These are phyloP conservation scores for Mortierella sp. DNA, from an alignment of 371 early-diverging fungal species.

Conservation along the genomic window DNA sequence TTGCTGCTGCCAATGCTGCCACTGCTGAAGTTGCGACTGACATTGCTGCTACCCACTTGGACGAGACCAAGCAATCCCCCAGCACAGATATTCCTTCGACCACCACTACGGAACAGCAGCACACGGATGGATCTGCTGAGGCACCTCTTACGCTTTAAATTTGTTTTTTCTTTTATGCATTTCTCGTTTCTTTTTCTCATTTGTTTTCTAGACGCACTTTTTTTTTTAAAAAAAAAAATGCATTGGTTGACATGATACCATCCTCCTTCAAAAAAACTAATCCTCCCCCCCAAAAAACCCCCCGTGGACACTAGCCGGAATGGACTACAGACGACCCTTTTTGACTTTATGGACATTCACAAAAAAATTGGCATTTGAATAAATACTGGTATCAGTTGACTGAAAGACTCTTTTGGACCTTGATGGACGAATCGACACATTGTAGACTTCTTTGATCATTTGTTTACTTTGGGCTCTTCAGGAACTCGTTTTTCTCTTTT, in stretches of 20 bases:
- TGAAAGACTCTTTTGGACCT: constrained; percentile 11
- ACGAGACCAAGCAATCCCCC: neutral
- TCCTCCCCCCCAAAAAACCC: too few species aligned
- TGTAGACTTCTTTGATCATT: neutral
- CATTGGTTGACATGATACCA: constrained; percentile 4
- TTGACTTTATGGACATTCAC: constrained; percentile 22
- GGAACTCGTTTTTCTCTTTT: neutral
- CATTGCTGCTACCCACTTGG: neutral
- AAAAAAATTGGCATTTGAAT: constrained; percentile 16
- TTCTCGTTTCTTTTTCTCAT: neutral
- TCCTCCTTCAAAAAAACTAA: neutral
- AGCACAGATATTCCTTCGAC: constrained; percentile 6
- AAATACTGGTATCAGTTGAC: constrained; percentile 17
- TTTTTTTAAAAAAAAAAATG: neutral
- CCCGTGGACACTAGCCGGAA: neutral
- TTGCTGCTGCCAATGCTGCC: neutral
- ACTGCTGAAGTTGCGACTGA: neutral
- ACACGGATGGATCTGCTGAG: constrained; percentile 8
- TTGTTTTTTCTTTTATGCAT: neutral
- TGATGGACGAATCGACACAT: neutral
- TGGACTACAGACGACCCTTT: constrained; percentile 12
- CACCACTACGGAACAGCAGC: neutral
- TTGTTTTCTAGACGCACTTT: neutral
- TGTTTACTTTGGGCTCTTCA: neutral
- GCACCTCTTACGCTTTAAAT: constrained; percentile 12